Conservation (phyloP, 306 rosid genomes). For the Acmispon strigosus region DNA sequence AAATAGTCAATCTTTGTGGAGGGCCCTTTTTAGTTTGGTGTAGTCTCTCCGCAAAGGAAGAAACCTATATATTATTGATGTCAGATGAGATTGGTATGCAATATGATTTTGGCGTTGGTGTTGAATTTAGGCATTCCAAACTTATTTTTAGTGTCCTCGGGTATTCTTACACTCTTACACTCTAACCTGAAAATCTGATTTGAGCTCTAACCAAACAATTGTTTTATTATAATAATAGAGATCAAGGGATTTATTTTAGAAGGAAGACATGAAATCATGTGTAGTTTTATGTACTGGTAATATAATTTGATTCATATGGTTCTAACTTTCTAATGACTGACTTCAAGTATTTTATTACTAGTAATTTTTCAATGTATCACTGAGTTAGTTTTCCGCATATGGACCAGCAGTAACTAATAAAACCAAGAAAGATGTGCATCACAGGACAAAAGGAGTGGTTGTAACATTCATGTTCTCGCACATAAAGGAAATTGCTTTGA, state of each 20-base stretch:
- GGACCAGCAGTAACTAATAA: not conserved
- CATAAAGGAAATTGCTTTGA: not conserved
- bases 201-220: no score
- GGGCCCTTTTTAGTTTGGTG: not conserved
- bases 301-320: no score
- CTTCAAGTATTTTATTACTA: no score
- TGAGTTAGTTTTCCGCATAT: not conserved
- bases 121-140: not conserved
- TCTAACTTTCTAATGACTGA: no score
- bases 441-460: not conserved
- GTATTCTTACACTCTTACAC: no score
- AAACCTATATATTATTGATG: conserved; percentile 13
- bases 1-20: not conserved
- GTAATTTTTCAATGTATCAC: not conserved
- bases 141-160: not conserved
- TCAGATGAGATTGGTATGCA: conserved; percentile 9
- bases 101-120: conserved; percentile 21
- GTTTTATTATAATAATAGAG: no score
- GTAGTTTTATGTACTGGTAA: no score
- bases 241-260: no score
- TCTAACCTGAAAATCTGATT: no score
- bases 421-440: not conserved
- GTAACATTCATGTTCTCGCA: not conserved
- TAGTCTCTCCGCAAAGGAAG: not conserved
- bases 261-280: no score